Evolutionary conservation across 75 land plant species (phyloP).

Genomic region (Pinus tabuliformis): DNA sequence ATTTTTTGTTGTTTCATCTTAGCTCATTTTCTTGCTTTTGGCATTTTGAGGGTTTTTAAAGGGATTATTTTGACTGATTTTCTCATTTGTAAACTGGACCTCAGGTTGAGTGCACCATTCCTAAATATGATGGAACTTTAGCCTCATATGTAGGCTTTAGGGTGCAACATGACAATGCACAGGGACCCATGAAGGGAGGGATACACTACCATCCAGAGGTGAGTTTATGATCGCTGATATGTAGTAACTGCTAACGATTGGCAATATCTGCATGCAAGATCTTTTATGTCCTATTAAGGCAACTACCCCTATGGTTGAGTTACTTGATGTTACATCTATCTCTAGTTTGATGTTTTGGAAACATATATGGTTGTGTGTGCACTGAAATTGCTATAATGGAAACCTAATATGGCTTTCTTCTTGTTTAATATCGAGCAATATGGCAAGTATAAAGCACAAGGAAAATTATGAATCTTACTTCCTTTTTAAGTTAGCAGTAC

Average conservation of each 20-base stretch:
- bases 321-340: not conserved
- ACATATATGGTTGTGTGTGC: not conserved
- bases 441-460: too few species aligned
- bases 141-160: conserved; percentile 34
- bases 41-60: too few species aligned
- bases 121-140: conserved; percentile 32
- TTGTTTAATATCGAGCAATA: not conserved
- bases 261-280: not conserved
- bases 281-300: not conserved
- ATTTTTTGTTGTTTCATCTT: not conserved
- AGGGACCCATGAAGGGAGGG: conserved; percentile 43
- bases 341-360: not conserved
- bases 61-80: too few species aligned
- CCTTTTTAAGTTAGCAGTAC: not conserved
- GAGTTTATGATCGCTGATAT: not conserved
- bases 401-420: not conserved
- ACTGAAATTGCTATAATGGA: not conserved
- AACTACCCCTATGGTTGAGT: not conserved
- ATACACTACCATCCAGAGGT: conserved; percentile 43
- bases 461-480: not conserved
- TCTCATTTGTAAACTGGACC: too few species aligned
- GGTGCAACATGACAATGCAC: conserved; percentile 43
- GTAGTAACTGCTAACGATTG: not conserved
- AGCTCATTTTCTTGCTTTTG: too few species aligned
- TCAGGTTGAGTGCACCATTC: conserved; percentile 44